Percentiles rank a stretch among this genome's conserved stretches.
Evolutionary conservation across 306 rosid species (phyloP).

Genomic region (Cicer judaicum): DNA sequence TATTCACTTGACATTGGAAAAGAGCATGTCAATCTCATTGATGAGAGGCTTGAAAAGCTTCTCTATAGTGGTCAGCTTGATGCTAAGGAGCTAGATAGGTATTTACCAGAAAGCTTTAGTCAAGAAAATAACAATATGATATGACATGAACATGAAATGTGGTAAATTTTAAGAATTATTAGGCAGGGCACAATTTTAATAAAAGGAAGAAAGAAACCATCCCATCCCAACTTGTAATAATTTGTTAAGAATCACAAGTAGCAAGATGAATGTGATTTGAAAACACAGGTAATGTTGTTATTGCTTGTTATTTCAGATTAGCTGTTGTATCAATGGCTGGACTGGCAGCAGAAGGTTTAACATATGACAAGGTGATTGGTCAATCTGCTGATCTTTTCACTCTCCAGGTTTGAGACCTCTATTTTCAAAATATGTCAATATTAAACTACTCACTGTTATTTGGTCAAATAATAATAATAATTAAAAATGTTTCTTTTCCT

Average conservation of each 20-base stretch:
- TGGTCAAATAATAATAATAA: slow-evolving; percentile 6
- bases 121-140: not conserved
- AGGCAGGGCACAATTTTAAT: too few species aligned
- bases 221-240: not conserved
- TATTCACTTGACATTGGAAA: slow-evolving; percentile 94
- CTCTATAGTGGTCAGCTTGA: slow-evolving; percentile 93
- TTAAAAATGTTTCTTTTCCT: not conserved
- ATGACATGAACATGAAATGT: not conserved
- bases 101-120: not conserved
- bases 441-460: not conserved
- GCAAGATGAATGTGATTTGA: slow-evolving; percentile 17
- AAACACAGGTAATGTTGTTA: not conserved
- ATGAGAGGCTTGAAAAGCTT: slow-evolving; percentile 79
- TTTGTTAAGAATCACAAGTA: slow-evolving; percentile 15
- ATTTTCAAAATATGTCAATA: not conserved
- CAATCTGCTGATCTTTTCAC: slow-evolving; percentile 84
- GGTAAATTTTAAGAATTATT: not conserved
- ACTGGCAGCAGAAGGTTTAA: slow-evolving; percentile 87
- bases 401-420: slow-evolving; percentile 57
- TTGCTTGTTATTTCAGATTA: slow-evolving; percentile 53
- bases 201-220: not conserved
- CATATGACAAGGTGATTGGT: slow-evolving; percentile 88
- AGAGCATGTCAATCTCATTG: slow-evolving; percentile 94
- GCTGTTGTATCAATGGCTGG: slow-evolving; percentile 97
- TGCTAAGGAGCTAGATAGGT: slow-evolving; percentile 85